Conservation (phyloP, 2,329 filamentous ascomycete species). For the Talaromyces verruculosus region DNA sequence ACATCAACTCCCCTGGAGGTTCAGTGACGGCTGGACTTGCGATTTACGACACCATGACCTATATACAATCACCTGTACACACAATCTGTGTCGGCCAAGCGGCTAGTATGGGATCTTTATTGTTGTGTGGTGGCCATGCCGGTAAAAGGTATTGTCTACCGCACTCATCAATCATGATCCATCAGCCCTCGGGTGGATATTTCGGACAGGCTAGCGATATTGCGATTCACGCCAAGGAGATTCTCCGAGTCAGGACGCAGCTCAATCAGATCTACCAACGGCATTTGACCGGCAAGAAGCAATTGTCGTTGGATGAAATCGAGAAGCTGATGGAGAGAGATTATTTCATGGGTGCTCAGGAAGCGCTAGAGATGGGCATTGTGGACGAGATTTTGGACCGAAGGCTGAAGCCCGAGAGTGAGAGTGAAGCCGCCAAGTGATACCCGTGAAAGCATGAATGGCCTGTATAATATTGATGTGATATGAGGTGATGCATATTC, state of each 20-base stretch:
- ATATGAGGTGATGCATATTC: background rate
- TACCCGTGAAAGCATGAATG: background rate
- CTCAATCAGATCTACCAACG: slow-evolving; percentile 85
- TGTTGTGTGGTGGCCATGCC: slow-evolving; percentile 80
- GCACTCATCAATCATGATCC: slow-evolving; percentile 95
- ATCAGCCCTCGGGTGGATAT: slow-evolving; percentile 83
- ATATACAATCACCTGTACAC: slow-evolving; percentile 87
- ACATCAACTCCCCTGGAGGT: slow-evolving; percentile 95
- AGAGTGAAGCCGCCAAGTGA: slow-evolving; percentile 15
- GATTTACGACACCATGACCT: slow-evolving; percentile 99
- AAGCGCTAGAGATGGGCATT: slow-evolving; percentile 86
- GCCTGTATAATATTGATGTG: slow-evolving; percentile 13
- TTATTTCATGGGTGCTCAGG: slow-evolving; percentile 85
- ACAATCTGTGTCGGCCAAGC: slow-evolving; percentile 95
- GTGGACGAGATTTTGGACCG: slow-evolving; percentile 79
- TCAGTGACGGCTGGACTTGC: slow-evolving; percentile 81
- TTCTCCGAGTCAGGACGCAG: slow-evolving; percentile 78
- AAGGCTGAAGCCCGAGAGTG: slow-evolving; percentile 35
- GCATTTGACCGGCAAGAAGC: slow-evolving; percentile 71
- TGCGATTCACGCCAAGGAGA: slow-evolving; percentile 95
- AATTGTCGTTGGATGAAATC: slow-evolving; percentile 75
- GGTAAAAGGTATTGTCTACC: slow-evolving; percentile 86
- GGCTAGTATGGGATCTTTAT: slow-evolving; percentile 87
- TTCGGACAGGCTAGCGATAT: slow-evolving; percentile 74
- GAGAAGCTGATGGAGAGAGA: slow-evolving; percentile 96